phyloP scores from a whole-genome alignment of 2,329 filamentous ascomycete genomes.

The Sordariomycetes sp. region DNA sequence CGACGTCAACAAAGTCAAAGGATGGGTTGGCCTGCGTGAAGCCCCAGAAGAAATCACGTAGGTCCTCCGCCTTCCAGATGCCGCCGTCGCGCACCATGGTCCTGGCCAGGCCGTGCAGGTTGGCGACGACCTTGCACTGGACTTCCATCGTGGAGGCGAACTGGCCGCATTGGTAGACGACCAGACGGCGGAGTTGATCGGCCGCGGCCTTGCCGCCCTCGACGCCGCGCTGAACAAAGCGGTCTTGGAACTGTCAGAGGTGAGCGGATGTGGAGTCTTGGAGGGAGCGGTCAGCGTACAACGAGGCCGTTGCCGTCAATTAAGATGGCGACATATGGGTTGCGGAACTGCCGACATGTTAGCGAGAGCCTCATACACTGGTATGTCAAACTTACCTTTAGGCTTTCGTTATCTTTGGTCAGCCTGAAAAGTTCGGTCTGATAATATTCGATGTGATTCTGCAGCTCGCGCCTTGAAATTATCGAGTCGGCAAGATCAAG shows the following conservation, averaged over 20 bases:
- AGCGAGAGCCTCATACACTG: too few species aligned
- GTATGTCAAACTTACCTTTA: too few species aligned
- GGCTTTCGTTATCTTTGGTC: too few species aligned
- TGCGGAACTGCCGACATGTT: slow-evolving; percentile 37
- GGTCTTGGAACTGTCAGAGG: slow-evolving; percentile 43
- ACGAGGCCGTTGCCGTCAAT: slow-evolving; percentile 56
- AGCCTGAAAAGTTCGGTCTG: not conserved
- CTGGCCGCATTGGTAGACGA: slow-evolving; percentile 35
- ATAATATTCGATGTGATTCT: slow-evolving; percentile 23
- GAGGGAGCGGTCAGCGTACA: slow-evolving; percentile 23
- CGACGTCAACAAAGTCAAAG: slow-evolving; percentile 58
- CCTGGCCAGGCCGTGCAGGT: slow-evolving; percentile 39
- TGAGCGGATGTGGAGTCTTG: slow-evolving; percentile 2
- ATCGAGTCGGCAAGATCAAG: slow-evolving; percentile 43
- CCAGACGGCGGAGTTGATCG: slow-evolving; percentile 35
- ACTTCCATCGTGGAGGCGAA: slow-evolving; percentile 40
- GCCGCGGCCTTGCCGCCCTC: slow-evolving; percentile 46
- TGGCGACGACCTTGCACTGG: slow-evolving; percentile 46
- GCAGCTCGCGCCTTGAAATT: slow-evolving; percentile 37
- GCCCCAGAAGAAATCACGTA: slow-evolving; percentile 48
- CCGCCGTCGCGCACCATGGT: slow-evolving; percentile 39
- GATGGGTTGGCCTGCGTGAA: slow-evolving; percentile 50
- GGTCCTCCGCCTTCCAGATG: slow-evolving; percentile 30
- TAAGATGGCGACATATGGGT: slow-evolving; percentile 50
- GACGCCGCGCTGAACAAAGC: slow-evolving; percentile 42